Percentiles rank a stretch among this genome's conserved stretches.
These are phyloP conservation scores for Penicillium carneum DNA, from an alignment of 2,329 filamentous ascomycete genomes.

Conservation along the genomic window DNA sequence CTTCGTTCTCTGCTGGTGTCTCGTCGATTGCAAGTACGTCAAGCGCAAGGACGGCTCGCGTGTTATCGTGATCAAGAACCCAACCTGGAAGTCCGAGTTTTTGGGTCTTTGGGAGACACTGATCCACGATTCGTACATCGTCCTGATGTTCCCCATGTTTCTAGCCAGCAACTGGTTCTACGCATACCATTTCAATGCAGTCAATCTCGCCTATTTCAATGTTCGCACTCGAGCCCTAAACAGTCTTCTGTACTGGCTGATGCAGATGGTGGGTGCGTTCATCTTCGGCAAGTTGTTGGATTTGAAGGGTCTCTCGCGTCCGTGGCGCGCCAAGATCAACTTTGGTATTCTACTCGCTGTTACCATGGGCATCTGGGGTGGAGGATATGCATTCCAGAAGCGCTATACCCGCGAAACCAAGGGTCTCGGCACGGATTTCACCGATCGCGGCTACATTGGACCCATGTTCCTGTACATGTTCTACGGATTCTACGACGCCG, in stretches of 20 bases:
- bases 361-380: slow-evolving; percentile 82
- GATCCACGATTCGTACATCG: slow-evolving; percentile 72
- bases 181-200: slow-evolving; percentile 77
- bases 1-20: slow-evolving; percentile 70
- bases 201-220: slow-evolving; percentile 75
- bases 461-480: slow-evolving; percentile 91
- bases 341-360: slow-evolving; percentile 69
- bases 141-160: slow-evolving; percentile 83
- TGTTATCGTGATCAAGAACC: slow-evolving; percentile 89
- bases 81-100: slow-evolving; percentile 82
- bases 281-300: slow-evolving; percentile 78
- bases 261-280: slow-evolving; percentile 78
- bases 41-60: slow-evolving; percentile 78
- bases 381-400: slow-evolving; percentile 78
- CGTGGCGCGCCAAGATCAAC: slow-evolving; percentile 70
- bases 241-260: slow-evolving; percentile 77
- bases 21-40: slow-evolving; percentile 75
- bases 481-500: slow-evolving; percentile 87
- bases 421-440: slow-evolving; percentile 67
- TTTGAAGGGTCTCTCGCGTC: slow-evolving; percentile 64
- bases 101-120: slow-evolving; percentile 77
- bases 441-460: slow-evolving; percentile 70
- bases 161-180: slow-evolving; percentile 81
- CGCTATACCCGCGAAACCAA: slow-evolving; percentile 60
- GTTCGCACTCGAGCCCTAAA: slow-evolving; percentile 79